Conservation (phyloP, 225 moss, liverwort and hornwort species). For the Bryoerythrophyllum caledonicum region DNA sequence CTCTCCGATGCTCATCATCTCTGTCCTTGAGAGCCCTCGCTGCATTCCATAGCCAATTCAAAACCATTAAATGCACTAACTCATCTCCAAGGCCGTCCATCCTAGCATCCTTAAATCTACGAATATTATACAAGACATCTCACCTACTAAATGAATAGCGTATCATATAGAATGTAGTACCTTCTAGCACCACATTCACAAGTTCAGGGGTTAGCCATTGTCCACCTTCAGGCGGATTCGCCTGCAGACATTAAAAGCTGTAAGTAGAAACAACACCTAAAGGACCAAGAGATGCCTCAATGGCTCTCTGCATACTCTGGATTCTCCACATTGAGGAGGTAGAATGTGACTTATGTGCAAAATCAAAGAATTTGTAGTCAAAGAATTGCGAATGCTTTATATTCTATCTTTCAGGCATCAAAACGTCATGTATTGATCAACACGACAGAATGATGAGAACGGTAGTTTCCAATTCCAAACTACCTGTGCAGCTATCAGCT, state of each 20-base stretch:
- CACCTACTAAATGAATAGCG: not conserved
- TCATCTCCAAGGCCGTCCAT: not conserved
- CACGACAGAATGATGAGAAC: not conserved
- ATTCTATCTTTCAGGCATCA: not conserved
- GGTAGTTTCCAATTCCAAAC: not conserved
- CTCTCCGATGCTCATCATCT: constrained; percentile 66
- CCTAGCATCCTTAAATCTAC: constrained; percentile 33
- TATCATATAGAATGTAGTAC: constrained; percentile 16
- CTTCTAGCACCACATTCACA: constrained; percentile 44
- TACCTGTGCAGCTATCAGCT: constrained; percentile 46
- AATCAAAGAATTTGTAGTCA: not conserved
- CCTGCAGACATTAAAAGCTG: constrained; percentile 27
- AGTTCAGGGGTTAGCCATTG: constrained; percentile 49
- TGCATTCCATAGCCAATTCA: constrained; percentile 30
- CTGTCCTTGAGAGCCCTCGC: constrained; percentile 66
- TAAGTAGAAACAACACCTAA: not conserved
- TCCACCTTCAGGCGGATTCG: not conserved
- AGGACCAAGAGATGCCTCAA: not conserved
- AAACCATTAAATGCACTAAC: constrained; percentile 19
- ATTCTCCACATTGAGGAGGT: not conserved
- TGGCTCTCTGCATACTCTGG: not conserved
- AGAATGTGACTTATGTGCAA: not conserved
- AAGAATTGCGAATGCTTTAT: not conserved
- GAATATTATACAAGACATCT: not conserved
- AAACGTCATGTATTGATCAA: not conserved